These are phyloP conservation scores for Tetradesmus obliquus DNA, from an alignment of 139 green algal genomes.

Conservation along the genomic window DNA sequence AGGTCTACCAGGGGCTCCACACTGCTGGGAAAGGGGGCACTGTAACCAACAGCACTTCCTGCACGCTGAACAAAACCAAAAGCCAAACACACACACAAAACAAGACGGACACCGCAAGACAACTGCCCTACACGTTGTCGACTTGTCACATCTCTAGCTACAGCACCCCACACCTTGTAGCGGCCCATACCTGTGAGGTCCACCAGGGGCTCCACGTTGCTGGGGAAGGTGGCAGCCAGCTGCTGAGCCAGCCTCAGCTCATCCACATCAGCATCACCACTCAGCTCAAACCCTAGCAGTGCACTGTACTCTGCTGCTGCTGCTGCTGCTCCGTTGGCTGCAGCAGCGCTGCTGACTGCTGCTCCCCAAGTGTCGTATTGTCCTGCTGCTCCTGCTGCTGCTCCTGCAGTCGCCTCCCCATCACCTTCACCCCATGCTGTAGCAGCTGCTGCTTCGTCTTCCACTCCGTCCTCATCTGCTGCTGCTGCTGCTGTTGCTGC, in stretches of 20 bases:
- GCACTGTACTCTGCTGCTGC: neutral
- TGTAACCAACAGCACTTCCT: too few relatives aligned
- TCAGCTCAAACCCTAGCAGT: conserved; percentile 6
- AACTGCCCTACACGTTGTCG: too few relatives aligned
- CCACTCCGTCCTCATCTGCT: neutral
- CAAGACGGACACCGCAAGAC: too few relatives aligned
- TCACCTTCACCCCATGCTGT: neutral
- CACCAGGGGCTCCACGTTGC: conserved; percentile 58
- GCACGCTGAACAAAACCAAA: too few relatives aligned
- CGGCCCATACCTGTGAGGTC: conserved; percentile 59
- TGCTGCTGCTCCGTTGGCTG: neutral
- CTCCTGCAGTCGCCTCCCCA: neutral
- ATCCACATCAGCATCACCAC: conserved; percentile 22
- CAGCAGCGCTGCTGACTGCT: neutral
- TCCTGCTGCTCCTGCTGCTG: neutral
- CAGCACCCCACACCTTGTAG: too few relatives aligned
- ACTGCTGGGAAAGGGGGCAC: conserved; percentile 56
- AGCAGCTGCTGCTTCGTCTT: neutral
- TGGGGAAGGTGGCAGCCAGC: conserved; percentile 59
- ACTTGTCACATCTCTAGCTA: too few relatives aligned
- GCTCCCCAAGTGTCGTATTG: neutral
- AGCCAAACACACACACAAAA: too few relatives aligned
- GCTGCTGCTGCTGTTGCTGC: neutral
- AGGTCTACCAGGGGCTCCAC: conserved; percentile 67
- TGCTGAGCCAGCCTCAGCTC: conserved; percentile 47